Percentiles rank a stretch among this genome's conserved stretches.
phyloP scores from a whole-genome alignment of 441 rosid genomes.

The Croton setiger region DNA sequence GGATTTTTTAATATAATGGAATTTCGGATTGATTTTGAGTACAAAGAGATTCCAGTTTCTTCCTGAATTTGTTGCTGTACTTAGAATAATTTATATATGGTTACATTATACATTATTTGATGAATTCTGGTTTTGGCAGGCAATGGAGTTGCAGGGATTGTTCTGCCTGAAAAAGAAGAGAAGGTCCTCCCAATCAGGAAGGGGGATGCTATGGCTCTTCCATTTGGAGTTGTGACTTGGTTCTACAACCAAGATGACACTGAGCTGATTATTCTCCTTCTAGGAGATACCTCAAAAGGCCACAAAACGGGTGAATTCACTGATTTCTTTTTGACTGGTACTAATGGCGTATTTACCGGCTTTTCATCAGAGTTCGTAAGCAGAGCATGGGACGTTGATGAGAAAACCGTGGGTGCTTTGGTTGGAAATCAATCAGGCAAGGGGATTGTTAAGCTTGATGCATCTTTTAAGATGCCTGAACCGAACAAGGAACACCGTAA shows the following conservation, averaged over 20 bases:
- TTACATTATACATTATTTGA: too few relatives aligned
- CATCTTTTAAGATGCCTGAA: slow-evolving; percentile 47
- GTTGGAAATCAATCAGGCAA: slow-evolving; percentile 49
- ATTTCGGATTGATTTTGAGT: too few relatives aligned
- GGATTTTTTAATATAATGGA: too few relatives aligned
- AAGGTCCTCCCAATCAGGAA: slow-evolving; percentile 61
- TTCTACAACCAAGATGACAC: slow-evolving; percentile 68
- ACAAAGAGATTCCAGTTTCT: too few relatives aligned
- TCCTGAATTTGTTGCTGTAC: too few relatives aligned
- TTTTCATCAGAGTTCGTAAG: slow-evolving; percentile 67
- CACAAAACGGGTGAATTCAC: slow-evolving; percentile 75
- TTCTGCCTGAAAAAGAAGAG: slow-evolving; percentile 78
- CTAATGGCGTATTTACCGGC: slow-evolving; percentile 75
- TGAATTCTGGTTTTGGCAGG: too few relatives aligned
- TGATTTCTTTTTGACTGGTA: slow-evolving; percentile 63
- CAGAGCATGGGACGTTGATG: slow-evolving; percentile 70
- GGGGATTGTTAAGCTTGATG: slow-evolving; percentile 67
- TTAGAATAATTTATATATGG: too few relatives aligned
- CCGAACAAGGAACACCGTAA: slow-evolving; percentile 48
- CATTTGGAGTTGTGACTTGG: slow-evolving; percentile 88
- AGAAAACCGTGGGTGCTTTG: slow-evolving; percentile 38
- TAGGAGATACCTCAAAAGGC: slow-evolving; percentile 74
- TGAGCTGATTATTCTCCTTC: slow-evolving; percentile 60
- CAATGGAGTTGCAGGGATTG: slow-evolving; percentile 72
- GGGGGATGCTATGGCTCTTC: slow-evolving; percentile 86